Percentiles rank a stretch among this genome's conserved stretches.
phyloP scores from a whole-genome alignment of 768 basidiomycete genomes.

The Kwoniella europaea region DNA sequence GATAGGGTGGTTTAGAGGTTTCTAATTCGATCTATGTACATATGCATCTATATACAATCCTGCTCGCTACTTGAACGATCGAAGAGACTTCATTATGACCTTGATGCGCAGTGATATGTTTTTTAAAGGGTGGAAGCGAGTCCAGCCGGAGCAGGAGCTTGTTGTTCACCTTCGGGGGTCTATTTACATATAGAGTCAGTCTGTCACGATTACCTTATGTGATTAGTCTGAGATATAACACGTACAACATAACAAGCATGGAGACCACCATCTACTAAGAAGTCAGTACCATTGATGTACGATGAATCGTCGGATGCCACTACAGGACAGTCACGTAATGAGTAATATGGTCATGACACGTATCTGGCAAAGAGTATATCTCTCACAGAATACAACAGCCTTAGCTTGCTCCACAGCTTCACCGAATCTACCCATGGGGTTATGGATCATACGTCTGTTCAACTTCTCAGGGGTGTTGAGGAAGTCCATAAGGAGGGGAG shows the following conservation, averaged over 20 bases:
- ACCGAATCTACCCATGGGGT: conserved; percentile 97
- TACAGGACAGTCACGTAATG: conserved; percentile 46
- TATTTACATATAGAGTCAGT: too few species aligned
- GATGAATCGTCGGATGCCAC: conserved; percentile 95
- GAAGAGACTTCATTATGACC: neutral
- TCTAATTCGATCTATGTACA: neutral
- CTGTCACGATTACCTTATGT: too few species aligned
- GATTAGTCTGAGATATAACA: conserved; percentile 6
- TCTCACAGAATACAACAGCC: conserved; percentile 86
- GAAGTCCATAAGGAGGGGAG: conserved; percentile 97
- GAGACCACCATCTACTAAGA: conserved; percentile 94
- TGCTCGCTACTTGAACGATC: too few species aligned
- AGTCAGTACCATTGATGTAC: conserved; percentile 94
- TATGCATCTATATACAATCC: neutral
- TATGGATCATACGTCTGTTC: conserved; percentile 77
- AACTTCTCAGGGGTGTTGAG: conserved; percentile 94
- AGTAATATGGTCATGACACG: neutral
- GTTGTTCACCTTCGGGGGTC: conserved; percentile 35
- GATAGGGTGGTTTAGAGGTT: too few species aligned
- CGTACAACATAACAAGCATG: conserved; percentile 80
- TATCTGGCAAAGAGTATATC: neutral
- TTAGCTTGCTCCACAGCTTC: conserved; percentile 94
- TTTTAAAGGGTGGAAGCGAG: conserved; percentile 22
- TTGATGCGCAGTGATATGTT: too few species aligned
- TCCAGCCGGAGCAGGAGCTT: conserved; percentile 31